Base-by-base conservation (phyloP, 257 asterid genomes). In the Rauvolfia tetraphylla region DNA sequence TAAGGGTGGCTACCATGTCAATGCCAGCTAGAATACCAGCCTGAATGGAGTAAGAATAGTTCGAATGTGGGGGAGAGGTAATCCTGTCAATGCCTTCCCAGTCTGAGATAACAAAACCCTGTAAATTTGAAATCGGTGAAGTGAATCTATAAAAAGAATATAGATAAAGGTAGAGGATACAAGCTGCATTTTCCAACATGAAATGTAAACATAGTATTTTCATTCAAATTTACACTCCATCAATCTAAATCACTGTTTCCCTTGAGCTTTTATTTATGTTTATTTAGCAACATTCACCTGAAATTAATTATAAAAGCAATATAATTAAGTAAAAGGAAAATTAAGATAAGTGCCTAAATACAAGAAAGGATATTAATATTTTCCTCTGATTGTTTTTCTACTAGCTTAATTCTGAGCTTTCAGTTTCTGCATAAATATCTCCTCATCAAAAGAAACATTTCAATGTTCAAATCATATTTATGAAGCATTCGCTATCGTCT, bases 91-190 rank as follows among this genome's bases (percentile, higher is more conserved):
- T 81, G 73, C 95, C 98, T 81, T 84, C 81, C 97, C 97, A 93
- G 83, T 91, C 98, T 46, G 98, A 91, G 82, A 93, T 89, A 73
- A 93, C 96, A 82, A 91, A 91, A 42, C 98, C 97, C 97, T 91
- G 95, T 42, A 74, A 48, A 42, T 67, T 22, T 11, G 3, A 38
- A 27, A 38, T 66, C 44, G 69, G 66, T 74, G 22, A 83, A 46
- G 66, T 56, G 57, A 77, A 34, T 58, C 44, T 42, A 76, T 38
- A 69, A 75, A 46, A 39, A 39, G 73, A 20, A 31, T 48, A 31
- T 38, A 2, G 36, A 36, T 23, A n/a, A 22, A 71, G 66, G 38
- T 4, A 72, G 33, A 78, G 11, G 34, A 36, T 34, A n/a, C 15
- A 72, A 61, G 44, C 42, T 18, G 12, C 38, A 71, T n/a, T 23